Evolutionary conservation across 1,284 basidiomycete species (phyloP).

Genomic region (Sanguinoderma infundibulare): DNA sequence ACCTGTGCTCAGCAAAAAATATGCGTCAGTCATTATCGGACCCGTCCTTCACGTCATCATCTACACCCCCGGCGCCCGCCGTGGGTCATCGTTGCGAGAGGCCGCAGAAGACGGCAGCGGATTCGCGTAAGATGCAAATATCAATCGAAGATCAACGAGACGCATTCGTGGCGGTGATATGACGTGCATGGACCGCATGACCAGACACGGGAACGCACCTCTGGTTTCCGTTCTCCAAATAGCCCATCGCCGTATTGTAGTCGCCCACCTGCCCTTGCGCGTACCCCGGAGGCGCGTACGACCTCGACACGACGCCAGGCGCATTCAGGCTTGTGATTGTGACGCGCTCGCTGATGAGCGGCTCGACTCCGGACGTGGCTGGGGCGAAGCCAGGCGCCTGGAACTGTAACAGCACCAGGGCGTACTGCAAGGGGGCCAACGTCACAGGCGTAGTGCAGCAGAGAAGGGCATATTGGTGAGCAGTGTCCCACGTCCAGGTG

Average conservation of each 20-base stretch:
- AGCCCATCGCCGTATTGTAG: slow-evolving; percentile 56
- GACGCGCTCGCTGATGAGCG: slow-evolving; percentile 47
- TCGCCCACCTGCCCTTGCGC: slow-evolving; percentile 45
- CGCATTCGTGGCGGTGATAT: neutral
- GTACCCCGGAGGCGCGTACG: slow-evolving; percentile 62
- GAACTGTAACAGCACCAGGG: slow-evolving; percentile 49
- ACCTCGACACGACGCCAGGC: slow-evolving; percentile 44
- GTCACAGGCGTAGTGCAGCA: neutral
- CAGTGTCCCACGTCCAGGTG: neutral
- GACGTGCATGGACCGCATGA: neutral
- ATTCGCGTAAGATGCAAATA: neutral
- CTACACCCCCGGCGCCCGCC: neutral
- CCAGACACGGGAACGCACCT: slow-evolving; percentile 35
- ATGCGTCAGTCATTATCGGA: neutral
- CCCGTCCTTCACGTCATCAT: neutral
- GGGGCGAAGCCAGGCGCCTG: slow-evolving; percentile 48
- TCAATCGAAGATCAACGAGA: neutral
- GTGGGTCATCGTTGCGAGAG: neutral
- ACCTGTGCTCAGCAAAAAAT: slow-evolving; percentile 16
- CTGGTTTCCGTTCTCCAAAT: slow-evolving; percentile 62
- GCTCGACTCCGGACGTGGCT: slow-evolving; percentile 29
- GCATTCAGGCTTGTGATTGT: slow-evolving; percentile 47
- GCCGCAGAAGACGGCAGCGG: neutral
- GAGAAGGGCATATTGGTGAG: neutral
- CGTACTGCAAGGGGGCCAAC: slow-evolving; percentile 44